Base-by-base conservation (phyloP, 179 eudicot genomes). In the Corrigiola litoralis region DNA sequence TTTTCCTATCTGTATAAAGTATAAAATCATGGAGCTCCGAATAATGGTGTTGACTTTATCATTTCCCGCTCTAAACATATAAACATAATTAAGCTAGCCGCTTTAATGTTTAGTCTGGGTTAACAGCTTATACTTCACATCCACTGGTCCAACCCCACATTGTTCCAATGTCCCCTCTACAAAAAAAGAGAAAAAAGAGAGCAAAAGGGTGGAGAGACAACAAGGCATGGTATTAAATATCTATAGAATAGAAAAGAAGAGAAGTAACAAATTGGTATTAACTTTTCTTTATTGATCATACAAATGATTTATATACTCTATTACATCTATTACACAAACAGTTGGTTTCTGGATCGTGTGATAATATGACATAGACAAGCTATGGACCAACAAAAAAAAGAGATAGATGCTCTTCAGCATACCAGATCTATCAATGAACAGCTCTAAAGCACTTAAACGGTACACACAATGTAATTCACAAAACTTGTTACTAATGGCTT, bases 381-480 rank as follows among this genome's bases (percentile, higher is more conserved):
- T n/a, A n/a, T n/a, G n/a, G n/a, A n/a, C n/a, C n/a, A n/a, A n/a
- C n/a, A n/a, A n/a, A n/a, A n/a, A n/a, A n/a, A n/a, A n/a, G n/a
- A 41, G 25, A 17, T 29, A 69, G 24, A 69, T 49, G 12, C 38
- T 33, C 18, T 54, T 9, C 14, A 50, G 32, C 20, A 40, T 40
- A 54, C 48, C 60, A 65, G 37, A 46, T 34, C 57, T 55, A 55
- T 46, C 31, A 37, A 69, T 41, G 12, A 59, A 44, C 55, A 46
- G 59, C 65, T 55, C 50, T 53, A 38, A 63, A 53, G 58, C 58
- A 59, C 63, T 52, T 44, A 7, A 51, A 62, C 54, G 57, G 53
- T 32, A 61, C 77, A 47, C 70, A 58, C 55, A 58, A 36, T 58
- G 25, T 36, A 63, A 64, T 64, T 60, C 52, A 63, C 78, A 34